Conservation (phyloP, 176 grass and related monocot genomes). For the Carex littledalei region DNA sequence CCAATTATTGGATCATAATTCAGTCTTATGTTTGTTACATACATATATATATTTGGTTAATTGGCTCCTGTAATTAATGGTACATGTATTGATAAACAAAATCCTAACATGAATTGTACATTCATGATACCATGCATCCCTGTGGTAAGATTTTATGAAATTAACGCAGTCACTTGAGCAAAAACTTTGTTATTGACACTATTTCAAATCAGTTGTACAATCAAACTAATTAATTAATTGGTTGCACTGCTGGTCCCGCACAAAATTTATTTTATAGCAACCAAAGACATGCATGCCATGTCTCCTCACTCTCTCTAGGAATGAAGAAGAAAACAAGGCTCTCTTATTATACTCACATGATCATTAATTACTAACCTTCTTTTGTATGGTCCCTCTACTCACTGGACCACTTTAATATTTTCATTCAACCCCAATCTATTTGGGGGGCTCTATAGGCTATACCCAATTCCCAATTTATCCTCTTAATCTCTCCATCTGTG, state of each 20-base stretch:
- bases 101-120: background rate
- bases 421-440: background rate
- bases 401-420: conserved; percentile 31
- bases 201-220: background rate
- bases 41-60: background rate
- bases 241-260: background rate
- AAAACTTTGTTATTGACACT: background rate
- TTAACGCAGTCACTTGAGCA: background rate
- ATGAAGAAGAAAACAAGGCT: conserved; percentile 16
- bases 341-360: conserved; percentile 60
- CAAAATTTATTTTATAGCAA: conserved; percentile 5
- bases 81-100: background rate
- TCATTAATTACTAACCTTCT: conserved; percentile 13
- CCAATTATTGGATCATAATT: background rate
- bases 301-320: conserved; percentile 5
- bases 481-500: background rate
- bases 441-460: background rate
- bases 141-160: background rate
- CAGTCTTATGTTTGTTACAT: background rate
- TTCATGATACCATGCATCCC: background rate
- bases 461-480: background rate
- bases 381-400: conserved; percentile 10
- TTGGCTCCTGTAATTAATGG: background rate
- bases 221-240: no score
- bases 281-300: conserved; percentile 16